These are phyloP conservation scores for Zoysia matrella DNA, from an alignment of 202 grass and related monocot genomes.

Conservation along the genomic window DNA sequence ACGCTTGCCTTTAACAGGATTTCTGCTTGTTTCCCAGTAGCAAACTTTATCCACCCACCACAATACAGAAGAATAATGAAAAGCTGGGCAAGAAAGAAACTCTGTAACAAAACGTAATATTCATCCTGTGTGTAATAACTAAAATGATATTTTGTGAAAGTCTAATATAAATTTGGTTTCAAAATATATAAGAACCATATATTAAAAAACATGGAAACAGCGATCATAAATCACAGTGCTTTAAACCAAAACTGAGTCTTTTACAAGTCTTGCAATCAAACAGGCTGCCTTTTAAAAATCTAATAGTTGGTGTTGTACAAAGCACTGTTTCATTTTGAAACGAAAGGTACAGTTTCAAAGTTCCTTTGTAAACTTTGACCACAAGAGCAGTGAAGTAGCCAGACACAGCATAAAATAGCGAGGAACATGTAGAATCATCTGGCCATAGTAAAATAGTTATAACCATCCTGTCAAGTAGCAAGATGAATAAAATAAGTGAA, in stretches of 20 bases:
- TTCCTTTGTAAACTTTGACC: slow-evolving; percentile 58
- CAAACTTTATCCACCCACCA: slow-evolving; percentile 1
- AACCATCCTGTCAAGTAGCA: slow-evolving; percentile 93
- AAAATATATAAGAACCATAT: slow-evolving; percentile 10
- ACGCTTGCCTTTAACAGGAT: too few species aligned
- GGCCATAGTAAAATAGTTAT: slow-evolving; percentile 82
- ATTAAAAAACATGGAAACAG: slow-evolving; percentile 17
- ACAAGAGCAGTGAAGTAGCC: slow-evolving; percentile 53
- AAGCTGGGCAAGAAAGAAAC: slow-evolving; percentile 9
- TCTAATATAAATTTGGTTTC: slow-evolving; percentile 19
- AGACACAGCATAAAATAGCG: slow-evolving; percentile 73
- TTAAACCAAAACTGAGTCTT: slow-evolving; percentile 65
- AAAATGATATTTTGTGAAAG: slow-evolving; percentile 9
- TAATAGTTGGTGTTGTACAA: slow-evolving; percentile 58
- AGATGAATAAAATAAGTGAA: slow-evolving; percentile 78
- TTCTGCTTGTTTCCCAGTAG: slow-evolving; percentile 1
- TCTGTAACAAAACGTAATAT: slow-evolving; percentile 3
- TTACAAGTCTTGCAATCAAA: slow-evolving; percentile 66
- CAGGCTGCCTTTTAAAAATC: slow-evolving; percentile 54
- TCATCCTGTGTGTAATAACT: slow-evolving; percentile 3
- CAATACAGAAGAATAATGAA: not conserved
- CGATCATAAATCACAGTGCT: slow-evolving; percentile 32
- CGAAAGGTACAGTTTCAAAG: slow-evolving; percentile 48
- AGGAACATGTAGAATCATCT: slow-evolving; percentile 80
- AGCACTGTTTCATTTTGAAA: slow-evolving; percentile 61